Evolutionary conservation across 306 rosid genomes (phyloP).

Genomic region (Malus domestica): ASM211411v1 NC_041800.1:29732233-29732732

Average conservation of each 20-base stretch:
- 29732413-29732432: conserved; percentile 96
- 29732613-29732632: too few species aligned
- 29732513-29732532: not conserved
- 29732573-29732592: too few species aligned
- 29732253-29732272: conserved; percentile 56
- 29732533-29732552: not conserved
- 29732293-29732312: conserved; percentile 56
- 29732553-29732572: not conserved
- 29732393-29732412: conserved; percentile 18
- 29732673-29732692: too few species aligned
- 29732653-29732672: fast-evolving
- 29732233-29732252: conserved; percentile 34
- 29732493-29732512: conserved; percentile 18
- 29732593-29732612: too few species aligned
- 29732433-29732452: conserved; percentile 34
- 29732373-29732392: not conserved
- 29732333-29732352: too few species aligned
- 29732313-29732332: conserved; percentile 81
- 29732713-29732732: too few species aligned
- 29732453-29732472: conserved; percentile 71
- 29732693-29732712: too few species aligned
- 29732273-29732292: conserved; percentile 58
- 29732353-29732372: not conserved
- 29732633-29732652: too few species aligned
- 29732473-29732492: conserved; percentile 80